phyloP scores from a whole-genome alignment of 129 eudicot species.

The Chrysanthemum makinoi region DNA sequence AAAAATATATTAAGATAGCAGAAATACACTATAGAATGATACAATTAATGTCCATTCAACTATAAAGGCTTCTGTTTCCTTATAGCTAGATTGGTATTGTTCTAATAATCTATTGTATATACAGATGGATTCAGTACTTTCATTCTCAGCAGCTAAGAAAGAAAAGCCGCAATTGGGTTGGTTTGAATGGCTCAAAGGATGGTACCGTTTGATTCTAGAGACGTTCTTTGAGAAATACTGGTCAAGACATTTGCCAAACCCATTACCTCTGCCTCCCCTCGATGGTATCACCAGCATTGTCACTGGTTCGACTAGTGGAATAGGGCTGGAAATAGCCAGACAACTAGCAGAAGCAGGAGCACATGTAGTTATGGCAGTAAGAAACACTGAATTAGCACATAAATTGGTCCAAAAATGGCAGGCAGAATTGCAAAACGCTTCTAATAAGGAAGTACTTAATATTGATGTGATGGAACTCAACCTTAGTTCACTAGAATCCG shows the following conservation, averaged over 20 bases:
- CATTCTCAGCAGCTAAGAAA: conserved; percentile 25
- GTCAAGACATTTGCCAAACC: conserved; percentile 42
- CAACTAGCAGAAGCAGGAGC: conserved; percentile 39
- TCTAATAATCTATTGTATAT: background rate
- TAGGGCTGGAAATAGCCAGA: conserved; percentile 46
- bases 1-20: too few relatives aligned
- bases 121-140: conserved; percentile 31
- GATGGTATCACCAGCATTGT: conserved; percentile 43
- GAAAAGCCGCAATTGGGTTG: conserved; percentile 37
- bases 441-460: background rate
- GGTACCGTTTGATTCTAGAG: conserved; percentile 37
- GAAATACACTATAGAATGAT: too few relatives aligned
- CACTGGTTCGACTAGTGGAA: conserved; percentile 58
- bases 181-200: conserved; percentile 58
- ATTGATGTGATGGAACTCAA: conserved; percentile 44
- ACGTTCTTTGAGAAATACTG: conserved; percentile 42
- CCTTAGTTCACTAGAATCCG: conserved; percentile 35
- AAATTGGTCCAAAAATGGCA: conserved; percentile 35
- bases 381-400: conserved; percentile 31
- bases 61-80: too few relatives aligned
- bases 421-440: background rate
- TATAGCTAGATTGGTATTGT: background rate
- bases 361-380: conserved; percentile 41
- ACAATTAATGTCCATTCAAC: too few relatives aligned
- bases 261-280: conserved; percentile 54